Percentiles rank a stretch among this genome's conserved stretches.
These are phyloP conservation scores for Ophiostoma sp. DNA, from an alignment of 2,329 filamentous ascomycete genomes.

Conservation along the genomic window DNA sequence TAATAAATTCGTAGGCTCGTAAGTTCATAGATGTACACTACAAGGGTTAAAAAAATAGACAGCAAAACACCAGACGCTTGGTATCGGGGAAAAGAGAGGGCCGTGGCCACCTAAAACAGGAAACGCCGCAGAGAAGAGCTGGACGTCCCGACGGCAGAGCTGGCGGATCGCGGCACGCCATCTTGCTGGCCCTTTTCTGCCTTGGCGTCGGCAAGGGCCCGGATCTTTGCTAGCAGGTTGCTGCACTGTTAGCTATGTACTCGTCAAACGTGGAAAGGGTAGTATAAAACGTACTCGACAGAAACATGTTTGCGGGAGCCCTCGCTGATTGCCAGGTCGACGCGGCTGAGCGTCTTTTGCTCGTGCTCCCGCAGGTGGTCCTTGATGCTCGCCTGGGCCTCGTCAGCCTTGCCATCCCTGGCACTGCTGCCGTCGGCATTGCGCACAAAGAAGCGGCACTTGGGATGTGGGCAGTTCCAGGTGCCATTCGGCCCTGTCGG, in stretches of 20 bases:
- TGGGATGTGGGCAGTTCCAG: conserved; percentile 61
- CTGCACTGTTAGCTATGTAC: conserved; percentile 31
- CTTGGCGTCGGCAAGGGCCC: conserved; percentile 40
- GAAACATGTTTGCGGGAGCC: conserved; percentile 51
- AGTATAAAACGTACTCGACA: conserved; percentile 48
- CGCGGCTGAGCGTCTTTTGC: conserved; percentile 44
- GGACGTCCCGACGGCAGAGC: neutral
- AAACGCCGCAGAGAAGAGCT: conserved; percentile 8
- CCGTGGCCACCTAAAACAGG: conserved; percentile 1
- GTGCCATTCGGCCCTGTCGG: conserved; percentile 56
- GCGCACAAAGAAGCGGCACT: conserved; percentile 60
- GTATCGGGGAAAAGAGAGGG: neutral
- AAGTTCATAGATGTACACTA: neutral
- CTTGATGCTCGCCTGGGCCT: conserved; percentile 50
- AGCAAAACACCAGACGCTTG: neutral
- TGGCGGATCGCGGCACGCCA: neutral
- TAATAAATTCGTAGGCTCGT: neutral
- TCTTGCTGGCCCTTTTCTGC: neutral
- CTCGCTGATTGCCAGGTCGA: conserved; percentile 52
- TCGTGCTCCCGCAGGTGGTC: conserved; percentile 60
- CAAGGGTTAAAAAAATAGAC: neutral
- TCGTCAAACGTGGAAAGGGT: conserved; percentile 18
- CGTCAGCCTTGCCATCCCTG: neutral
- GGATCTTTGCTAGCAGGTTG: conserved; percentile 53
- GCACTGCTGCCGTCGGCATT: conserved; percentile 14